Percentiles rank a stretch among this genome's conserved stretches.
These are phyloP conservation scores for Cyberlindnera mrakii DNA, from an alignment of 805 yeast genomes.

Conservation along the genomic window DNA sequence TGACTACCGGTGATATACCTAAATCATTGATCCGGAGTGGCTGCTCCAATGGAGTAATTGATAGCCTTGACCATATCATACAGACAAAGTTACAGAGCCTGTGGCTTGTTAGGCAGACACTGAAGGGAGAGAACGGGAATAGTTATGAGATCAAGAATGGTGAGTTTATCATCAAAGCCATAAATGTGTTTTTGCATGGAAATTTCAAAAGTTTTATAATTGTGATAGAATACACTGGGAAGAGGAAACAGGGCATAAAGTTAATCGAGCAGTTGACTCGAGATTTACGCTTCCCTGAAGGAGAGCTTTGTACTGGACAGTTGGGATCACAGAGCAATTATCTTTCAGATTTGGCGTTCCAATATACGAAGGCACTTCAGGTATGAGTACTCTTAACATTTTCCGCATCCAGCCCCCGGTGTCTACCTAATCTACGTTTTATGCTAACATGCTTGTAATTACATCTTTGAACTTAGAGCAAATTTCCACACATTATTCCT, in stretches of 20 bases:
- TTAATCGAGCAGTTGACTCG: slow-evolving; percentile 3
- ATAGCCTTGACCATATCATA: slow-evolving; percentile 50
- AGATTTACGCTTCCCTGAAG: slow-evolving; percentile 10
- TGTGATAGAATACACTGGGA: slow-evolving; percentile 6
- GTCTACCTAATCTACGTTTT: too few relatives aligned
- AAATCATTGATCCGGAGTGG: slow-evolving; percentile 36
- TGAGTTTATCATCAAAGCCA: slow-evolving; percentile 46
- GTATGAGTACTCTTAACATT: background rate
- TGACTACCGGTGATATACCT: slow-evolving; percentile 24
- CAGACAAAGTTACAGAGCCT: slow-evolving; percentile 55
- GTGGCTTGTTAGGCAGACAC: slow-evolving; percentile 64
- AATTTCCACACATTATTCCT: too few relatives aligned
- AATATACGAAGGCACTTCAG: slow-evolving; percentile 7
- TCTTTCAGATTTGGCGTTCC: slow-evolving; percentile 5
- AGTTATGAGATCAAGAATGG: slow-evolving; percentile 46
- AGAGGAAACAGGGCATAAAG: background rate
- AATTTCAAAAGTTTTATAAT: slow-evolving; percentile 64
- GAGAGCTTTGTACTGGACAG: slow-evolving; percentile 4
- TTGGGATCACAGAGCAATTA: slow-evolving; percentile 2
- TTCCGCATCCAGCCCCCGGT: too few relatives aligned
- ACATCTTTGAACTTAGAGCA: too few relatives aligned
- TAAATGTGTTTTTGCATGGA: slow-evolving; percentile 72
- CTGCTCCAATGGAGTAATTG: slow-evolving; percentile 49
- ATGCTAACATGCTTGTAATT: too few relatives aligned
- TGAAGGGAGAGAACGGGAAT: slow-evolving; percentile 72